Evolutionary conservation across 2,329 filamentous ascomycete genomes (phyloP), one percentile per base, ranked within the genome.

Genomic region (Xylariales sp.): DNA sequence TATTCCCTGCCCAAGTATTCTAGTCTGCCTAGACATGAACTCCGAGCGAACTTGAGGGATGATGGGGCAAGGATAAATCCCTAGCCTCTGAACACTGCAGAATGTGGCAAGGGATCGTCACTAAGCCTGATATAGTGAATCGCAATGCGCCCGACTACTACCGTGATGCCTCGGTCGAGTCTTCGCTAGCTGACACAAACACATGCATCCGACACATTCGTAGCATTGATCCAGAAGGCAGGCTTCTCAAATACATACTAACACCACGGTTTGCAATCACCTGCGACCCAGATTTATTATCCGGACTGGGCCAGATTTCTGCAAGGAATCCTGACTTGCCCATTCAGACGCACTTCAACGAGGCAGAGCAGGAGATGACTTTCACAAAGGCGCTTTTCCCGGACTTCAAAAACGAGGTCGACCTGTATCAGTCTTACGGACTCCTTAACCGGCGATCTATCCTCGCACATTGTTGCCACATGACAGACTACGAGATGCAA

Each of bases 311-410:
- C 0, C 53, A 61, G 2, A 69, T 84, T 18, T 73, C 74, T 1
- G 49, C 51, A 3, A 49, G 63, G 8, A 65, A 82, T 42, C 62
- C 63, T 0, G 56, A 67, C 1, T 53, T 84, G 15, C 66, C 75
- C 0, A 74, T 86, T 22, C 80, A 85, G 58, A 84, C 80, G 3
- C 81, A 84, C 55, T 83, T 84, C 63, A 78, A 82, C 56, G 80
- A 84, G 53, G 78, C 80, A 0, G 64, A 70, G 50, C 72, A 80
- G 45, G 80, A 84, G 55, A 76, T 81, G 40, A 48, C 63, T 2
- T 69, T 71, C 15, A 84, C 80, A 0, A 59, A 57, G 6, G 56
- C 65, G 1, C 59, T 84, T 3, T 84, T 82, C 49, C 77, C 78
- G 0, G 57, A 66, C 1, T 78, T 78, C 37, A 49, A 53, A 2